Conservation (phyloP, 768 basidiomycete species). For the Botryobasidium botryosum region DNA sequence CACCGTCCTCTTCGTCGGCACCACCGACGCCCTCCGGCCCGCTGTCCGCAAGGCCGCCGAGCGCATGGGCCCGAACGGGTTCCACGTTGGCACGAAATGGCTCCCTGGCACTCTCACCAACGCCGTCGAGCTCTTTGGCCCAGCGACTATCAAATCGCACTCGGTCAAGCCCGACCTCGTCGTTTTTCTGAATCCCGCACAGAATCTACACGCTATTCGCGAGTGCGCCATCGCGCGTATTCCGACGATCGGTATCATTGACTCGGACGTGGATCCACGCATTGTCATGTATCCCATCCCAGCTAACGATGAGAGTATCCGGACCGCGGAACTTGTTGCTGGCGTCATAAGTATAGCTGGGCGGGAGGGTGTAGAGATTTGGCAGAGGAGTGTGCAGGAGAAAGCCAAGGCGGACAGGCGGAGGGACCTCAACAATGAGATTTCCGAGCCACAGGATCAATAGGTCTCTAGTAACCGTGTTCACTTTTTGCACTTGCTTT, state of each 20-base stretch:
- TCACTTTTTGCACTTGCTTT: not conserved
- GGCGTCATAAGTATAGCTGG: constrained; percentile 86
- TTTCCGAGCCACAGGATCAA: not conserved
- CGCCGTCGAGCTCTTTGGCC: constrained; percentile 53
- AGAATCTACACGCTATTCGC: constrained; percentile 70
- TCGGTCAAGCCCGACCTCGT: constrained; percentile 71
- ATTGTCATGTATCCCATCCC: constrained; percentile 97
- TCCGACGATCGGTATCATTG: constrained; percentile 87
- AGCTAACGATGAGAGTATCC: constrained; percentile 88
- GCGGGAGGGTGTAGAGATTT: constrained; percentile 22
- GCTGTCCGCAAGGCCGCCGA: constrained; percentile 63
- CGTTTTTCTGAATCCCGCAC: constrained; percentile 78
- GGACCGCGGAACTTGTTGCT: constrained; percentile 79
- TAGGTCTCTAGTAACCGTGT: not conserved
- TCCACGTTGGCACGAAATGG: constrained; percentile 78
- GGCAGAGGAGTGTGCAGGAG: constrained; percentile 2
- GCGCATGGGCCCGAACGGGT: constrained; percentile 65
- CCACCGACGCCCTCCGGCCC: constrained; percentile 58
- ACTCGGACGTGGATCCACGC: constrained; percentile 90
- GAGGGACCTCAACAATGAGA: not conserved
- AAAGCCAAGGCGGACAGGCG: not conserved
- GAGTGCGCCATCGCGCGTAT: constrained; percentile 83
- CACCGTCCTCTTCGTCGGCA: constrained; percentile 79
- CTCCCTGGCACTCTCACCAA: constrained; percentile 92
- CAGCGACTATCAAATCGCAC: constrained; percentile 32